These are phyloP conservation scores for Diddensiella transvaalensis DNA, from an alignment of 805 yeast species.

Conservation along the genomic window DNA sequence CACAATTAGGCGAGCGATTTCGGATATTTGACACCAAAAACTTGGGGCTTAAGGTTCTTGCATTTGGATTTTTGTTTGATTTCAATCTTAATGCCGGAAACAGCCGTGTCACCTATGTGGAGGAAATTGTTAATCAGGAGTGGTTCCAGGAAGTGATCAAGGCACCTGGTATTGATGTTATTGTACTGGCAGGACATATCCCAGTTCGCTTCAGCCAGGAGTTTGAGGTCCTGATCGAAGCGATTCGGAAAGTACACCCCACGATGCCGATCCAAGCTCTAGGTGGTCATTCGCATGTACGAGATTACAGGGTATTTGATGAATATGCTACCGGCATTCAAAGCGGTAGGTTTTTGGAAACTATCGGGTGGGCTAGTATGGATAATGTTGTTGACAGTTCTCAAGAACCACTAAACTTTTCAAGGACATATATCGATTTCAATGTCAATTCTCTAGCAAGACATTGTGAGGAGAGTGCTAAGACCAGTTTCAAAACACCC, in stretches of 20 bases:
- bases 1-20: constrained; percentile 65
- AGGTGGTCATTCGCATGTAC: constrained; percentile 92
- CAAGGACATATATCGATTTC: constrained; percentile 79
- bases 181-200: constrained; percentile 74
- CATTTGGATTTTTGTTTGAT: constrained; percentile 78
- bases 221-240: constrained; percentile 43
- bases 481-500: constrained; percentile 46
- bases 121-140: constrained; percentile 46
- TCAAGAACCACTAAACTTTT: constrained; percentile 35
- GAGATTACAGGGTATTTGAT: constrained; percentile 77
- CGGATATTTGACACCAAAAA: constrained; percentile 62
- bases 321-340: constrained; percentile 70
- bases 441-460: constrained; percentile 63
- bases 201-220: constrained; percentile 66
- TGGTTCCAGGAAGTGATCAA: constrained; percentile 60
- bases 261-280: constrained; percentile 69
- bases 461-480: constrained; percentile 43
- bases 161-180: constrained; percentile 51
- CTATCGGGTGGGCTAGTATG: constrained; percentile 82
- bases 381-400: constrained; percentile 30
- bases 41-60: constrained; percentile 49
- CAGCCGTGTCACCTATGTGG: constrained; percentile 61
- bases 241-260: constrained; percentile 59
- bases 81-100: constrained; percentile 58
- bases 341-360: constrained; percentile 90